These are phyloP conservation scores for Fusarium piperis DNA, from an alignment of 2,329 filamentous ascomycete species.

Conservation along the genomic window DNA sequence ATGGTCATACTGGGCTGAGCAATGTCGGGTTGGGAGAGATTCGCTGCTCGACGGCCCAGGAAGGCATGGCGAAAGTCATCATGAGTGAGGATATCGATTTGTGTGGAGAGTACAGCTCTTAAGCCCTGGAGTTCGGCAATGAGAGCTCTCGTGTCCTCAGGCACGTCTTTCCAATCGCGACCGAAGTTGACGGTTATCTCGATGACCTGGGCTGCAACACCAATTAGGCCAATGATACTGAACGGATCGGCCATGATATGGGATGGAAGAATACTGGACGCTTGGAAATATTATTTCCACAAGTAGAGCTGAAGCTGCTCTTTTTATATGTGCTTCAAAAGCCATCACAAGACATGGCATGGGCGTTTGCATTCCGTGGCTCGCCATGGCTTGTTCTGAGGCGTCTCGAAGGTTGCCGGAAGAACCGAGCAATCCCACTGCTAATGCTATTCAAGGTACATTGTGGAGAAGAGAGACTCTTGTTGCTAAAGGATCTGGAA, in stretches of 20 bases:
- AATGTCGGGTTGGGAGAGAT: not conserved
- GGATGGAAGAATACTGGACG: not conserved
- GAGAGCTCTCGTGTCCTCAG: not conserved
- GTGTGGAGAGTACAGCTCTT: not conserved
- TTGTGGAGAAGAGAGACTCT: not conserved
- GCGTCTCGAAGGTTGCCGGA: not conserved
- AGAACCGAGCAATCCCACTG: not conserved
- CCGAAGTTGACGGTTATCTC: not conserved
- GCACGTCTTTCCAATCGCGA: not conserved
- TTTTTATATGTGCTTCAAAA: not conserved
- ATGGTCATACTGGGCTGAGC: rapidly evolving
- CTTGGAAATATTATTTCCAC: not conserved
- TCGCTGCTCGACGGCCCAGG: not conserved
- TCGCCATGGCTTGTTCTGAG: not conserved
- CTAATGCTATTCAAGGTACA: not conserved
- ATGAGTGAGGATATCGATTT: not conserved
- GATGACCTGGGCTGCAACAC: not conserved
- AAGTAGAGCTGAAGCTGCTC: not conserved
- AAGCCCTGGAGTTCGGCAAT: not conserved
- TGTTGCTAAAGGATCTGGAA: not conserved
- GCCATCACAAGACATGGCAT: not conserved
- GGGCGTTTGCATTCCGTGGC: not conserved
- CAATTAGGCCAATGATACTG: not conserved
- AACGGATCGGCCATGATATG: not conserved
- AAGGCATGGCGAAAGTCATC: not conserved